phyloP scores from a whole-genome alignment of 805 yeast genomes.

The Lipomyces sp. region DNA sequence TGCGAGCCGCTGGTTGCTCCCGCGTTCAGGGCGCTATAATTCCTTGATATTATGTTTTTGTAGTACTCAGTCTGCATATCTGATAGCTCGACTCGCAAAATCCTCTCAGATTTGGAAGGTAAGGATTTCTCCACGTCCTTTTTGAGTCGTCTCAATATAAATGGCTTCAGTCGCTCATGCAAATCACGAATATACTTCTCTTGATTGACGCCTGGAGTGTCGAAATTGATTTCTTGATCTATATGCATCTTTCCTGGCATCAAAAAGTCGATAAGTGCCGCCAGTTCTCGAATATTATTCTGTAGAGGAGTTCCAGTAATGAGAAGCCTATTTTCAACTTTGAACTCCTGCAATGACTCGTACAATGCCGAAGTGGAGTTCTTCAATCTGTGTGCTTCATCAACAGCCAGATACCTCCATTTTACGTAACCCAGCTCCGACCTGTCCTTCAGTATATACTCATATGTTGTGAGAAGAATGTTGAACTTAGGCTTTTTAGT shows the following conservation, averaged over 20 bases:
- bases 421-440: conserved; percentile 75
- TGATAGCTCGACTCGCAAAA: conserved; percentile 90
- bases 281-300: conserved; percentile 91
- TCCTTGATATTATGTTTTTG: conserved; percentile 88
- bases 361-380: conserved; percentile 92
- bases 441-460: conserved; percentile 90
- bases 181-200: conserved; percentile 86
- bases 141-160: conserved; percentile 87
- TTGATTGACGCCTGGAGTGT: conserved; percentile 82
- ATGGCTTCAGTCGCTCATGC: conserved; percentile 86
- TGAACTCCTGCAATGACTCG: conserved; percentile 82
- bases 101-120: conserved; percentile 95
- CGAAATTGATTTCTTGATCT: conserved; percentile 95
- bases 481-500: conserved; percentile 82
- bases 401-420: conserved; percentile 98
- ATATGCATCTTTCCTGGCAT: conserved; percentile 93
- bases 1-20: conserved; percentile 79
- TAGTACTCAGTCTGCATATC: conserved; percentile 95
- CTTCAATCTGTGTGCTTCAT: conserved; percentile 96
- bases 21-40: conserved; percentile 87
- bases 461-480: conserved; percentile 91
- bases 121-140: conserved; percentile 97
- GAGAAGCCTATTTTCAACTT: conserved; percentile 78
- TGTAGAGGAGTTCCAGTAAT: conserved; percentile 99
- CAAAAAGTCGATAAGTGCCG: conserved; percentile 90